Percentiles rank a stretch among this genome's conserved stretches.
phyloP scores from a whole-genome alignment of 306 rosid species.

The Dalbergia oliveri region DNA sequence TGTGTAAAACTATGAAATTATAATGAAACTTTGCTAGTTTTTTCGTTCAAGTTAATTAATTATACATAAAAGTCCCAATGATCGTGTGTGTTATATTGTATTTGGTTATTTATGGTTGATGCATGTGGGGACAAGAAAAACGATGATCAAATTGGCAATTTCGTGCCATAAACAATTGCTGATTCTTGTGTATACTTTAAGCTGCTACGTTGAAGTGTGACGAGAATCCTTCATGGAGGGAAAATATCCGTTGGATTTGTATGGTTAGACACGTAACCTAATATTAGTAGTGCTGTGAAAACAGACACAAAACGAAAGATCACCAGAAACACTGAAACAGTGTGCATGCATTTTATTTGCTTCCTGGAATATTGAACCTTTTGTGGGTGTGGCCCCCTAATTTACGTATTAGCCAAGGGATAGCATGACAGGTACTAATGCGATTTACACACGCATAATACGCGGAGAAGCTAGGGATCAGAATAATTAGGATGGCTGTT shows the following conservation, averaged over 20 bases:
- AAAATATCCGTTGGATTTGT: conserved; percentile 13
- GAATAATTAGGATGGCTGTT: conserved; percentile 18
- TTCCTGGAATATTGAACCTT: conserved; percentile 8
- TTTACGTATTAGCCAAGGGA: conserved; percentile 30
- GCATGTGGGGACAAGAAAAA: neutral
- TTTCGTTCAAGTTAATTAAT: neutral
- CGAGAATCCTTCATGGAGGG: neutral
- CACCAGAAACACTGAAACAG: neutral
- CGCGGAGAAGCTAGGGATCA: conserved; percentile 42
- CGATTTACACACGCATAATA: conserved; percentile 41
- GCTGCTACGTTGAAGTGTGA: conserved; percentile 1
- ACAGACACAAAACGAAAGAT: conserved; percentile 35
- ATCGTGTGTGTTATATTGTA: neutral
- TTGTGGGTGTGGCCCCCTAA: neutral
- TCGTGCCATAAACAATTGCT: neutral
- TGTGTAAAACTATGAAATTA: neutral
- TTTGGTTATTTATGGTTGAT: neutral
- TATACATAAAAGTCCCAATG: neutral
- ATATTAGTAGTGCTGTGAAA: neutral
- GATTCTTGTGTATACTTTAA: neutral
- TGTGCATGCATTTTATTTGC: no score
- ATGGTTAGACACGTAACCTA: neutral
- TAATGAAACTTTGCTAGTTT: neutral
- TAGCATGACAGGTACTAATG: conserved; percentile 14
- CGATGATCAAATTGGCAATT: neutral